phyloP scores from a whole-genome alignment of 2,329 filamentous ascomycete genomes.

The Xylaria sp. region DNA sequence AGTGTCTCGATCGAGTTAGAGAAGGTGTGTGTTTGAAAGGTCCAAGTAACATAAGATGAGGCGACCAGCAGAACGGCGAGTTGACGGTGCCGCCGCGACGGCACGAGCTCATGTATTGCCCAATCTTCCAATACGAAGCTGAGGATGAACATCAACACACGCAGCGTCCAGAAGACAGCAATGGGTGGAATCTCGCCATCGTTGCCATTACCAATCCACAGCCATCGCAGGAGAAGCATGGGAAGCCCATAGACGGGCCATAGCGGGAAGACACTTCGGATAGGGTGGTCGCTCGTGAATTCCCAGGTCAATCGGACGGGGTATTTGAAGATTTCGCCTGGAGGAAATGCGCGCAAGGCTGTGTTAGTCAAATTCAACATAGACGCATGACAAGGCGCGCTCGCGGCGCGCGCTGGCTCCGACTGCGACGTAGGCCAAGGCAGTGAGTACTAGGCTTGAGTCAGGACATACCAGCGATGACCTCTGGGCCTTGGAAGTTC shows the following conservation, averaged over 20 bases:
- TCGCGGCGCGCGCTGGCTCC: neutral
- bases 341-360: constrained; percentile 25
- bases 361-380: constrained; percentile 30
- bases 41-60: constrained; percentile 98
- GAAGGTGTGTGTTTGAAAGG: constrained; percentile 97
- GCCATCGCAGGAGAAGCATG: constrained; percentile 91
- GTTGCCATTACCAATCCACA: constrained; percentile 85
- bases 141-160: constrained; percentile 90
- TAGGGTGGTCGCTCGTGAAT: constrained; percentile 86
- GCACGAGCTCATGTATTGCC: constrained; percentile 92
- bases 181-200: constrained; percentile 83
- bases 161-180: constrained; percentile 88
- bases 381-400: constrained; percentile 3
- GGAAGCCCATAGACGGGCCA: constrained; percentile 95
- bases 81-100: constrained; percentile 75
- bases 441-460: neutral
- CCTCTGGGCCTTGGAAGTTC: constrained; percentile 98
- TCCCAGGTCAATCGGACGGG: constrained; percentile 94
- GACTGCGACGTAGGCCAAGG: constrained; percentile 15
- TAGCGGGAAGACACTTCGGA: constrained; percentile 95
- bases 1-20: constrained; percentile 97
- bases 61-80: constrained; percentile 85
- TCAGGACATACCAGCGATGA: constrained; percentile 82
- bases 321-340: constrained; percentile 93
- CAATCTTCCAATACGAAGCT: constrained; percentile 98